A percentile compares a stretch with the other conserved stretches of the same genome.
phyloP scores from a whole-genome alignment of 192 early-diverging fungal species.

The Thamnidium elegans region DNA sequence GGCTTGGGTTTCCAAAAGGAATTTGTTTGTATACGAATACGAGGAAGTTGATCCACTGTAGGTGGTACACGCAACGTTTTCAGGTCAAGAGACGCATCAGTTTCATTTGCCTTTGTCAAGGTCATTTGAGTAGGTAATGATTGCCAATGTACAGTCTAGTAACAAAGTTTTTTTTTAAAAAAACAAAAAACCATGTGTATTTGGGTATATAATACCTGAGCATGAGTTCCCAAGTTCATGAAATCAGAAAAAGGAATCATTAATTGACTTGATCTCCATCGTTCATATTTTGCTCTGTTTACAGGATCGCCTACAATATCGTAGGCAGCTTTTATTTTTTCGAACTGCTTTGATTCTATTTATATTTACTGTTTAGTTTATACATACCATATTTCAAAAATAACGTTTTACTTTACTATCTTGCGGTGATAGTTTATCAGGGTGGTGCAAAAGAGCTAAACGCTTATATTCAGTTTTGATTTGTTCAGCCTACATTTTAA shows the following conservation, averaged over 20 bases:
- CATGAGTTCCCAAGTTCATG: slow-evolving; percentile 21
- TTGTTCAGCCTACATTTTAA: slow-evolving; percentile 21
- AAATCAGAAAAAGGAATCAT: slow-evolving; percentile 31
- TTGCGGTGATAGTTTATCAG: slow-evolving; percentile 23
- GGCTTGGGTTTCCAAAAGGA: slow-evolving; percentile 18
- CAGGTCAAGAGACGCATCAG: background rate
- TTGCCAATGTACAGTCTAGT: slow-evolving; percentile 36
- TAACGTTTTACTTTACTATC: background rate
- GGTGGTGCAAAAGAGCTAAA: slow-evolving; percentile 28
- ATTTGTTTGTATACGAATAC: background rate
- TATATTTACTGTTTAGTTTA: background rate
- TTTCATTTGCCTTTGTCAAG: background rate
- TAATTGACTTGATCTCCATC: slow-evolving; percentile 22
- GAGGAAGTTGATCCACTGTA: slow-evolving; percentile 7
- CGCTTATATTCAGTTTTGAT: slow-evolving; percentile 31
- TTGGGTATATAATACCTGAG: slow-evolving; percentile 17
- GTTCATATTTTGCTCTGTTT: slow-evolving; percentile 27
- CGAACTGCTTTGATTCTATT: background rate
- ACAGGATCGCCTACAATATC: slow-evolving; percentile 24
- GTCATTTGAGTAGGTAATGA: slow-evolving; percentile 22
- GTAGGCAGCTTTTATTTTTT: slow-evolving; percentile 28
- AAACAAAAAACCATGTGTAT: background rate
- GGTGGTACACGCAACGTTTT: slow-evolving; percentile 11
- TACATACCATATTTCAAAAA: no score
- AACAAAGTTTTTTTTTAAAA: background rate